A percentile compares a stretch with the other conserved stretches of the same genome.
These are phyloP conservation scores for Hemisphaericaspora lyxosophila DNA, from an alignment of 1,139 yeast genomes.

Conservation along the genomic window DNA sequence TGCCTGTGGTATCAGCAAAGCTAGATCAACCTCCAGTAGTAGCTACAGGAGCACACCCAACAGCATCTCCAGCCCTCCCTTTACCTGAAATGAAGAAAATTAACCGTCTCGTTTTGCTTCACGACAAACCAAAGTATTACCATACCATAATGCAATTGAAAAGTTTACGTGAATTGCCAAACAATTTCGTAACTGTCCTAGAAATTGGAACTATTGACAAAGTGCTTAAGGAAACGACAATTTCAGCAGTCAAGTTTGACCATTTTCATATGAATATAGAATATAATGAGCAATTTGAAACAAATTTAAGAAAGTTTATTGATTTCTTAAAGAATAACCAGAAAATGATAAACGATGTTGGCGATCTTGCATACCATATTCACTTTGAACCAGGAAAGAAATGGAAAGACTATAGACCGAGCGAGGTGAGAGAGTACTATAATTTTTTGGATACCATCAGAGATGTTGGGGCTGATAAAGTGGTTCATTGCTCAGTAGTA, in stretches of 20 bases:
- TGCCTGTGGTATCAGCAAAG: conserved; percentile 1
- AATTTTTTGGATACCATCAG: conserved; percentile 25
- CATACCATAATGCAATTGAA: conserved; percentile 30
- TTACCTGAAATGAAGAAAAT: conserved; percentile 10
- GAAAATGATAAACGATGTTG: conserved; percentile 18
- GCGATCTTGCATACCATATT: conserved; percentile 37
- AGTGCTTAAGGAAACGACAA: conserved; percentile 11
- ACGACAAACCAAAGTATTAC: conserved; percentile 31
- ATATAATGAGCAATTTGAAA: conserved; percentile 31
- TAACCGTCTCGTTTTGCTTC: conserved; percentile 30
- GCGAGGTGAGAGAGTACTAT: conserved; percentile 28
- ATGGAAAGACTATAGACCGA: conserved; percentile 34
- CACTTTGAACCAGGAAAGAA: conserved; percentile 36
- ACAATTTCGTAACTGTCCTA: conserved; percentile 22
- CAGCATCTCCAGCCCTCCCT: too few species aligned
- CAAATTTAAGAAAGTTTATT: conserved; percentile 21
- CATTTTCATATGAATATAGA: conserved; percentile 37
- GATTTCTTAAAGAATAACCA: conserved; percentile 24
- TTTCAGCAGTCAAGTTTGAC: conserved; percentile 21
- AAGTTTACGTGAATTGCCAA: conserved; percentile 22
- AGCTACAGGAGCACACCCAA: too few species aligned
- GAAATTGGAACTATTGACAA: conserved; percentile 19
- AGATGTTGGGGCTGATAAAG: conserved; percentile 27
- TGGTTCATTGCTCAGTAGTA: conserved; percentile 40
- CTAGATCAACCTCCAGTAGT: too few species aligned